These are phyloP conservation scores for Scedosporium aurantiacum DNA, from an alignment of 2,329 filamentous ascomycete species.

Conservation along the genomic window DNA sequence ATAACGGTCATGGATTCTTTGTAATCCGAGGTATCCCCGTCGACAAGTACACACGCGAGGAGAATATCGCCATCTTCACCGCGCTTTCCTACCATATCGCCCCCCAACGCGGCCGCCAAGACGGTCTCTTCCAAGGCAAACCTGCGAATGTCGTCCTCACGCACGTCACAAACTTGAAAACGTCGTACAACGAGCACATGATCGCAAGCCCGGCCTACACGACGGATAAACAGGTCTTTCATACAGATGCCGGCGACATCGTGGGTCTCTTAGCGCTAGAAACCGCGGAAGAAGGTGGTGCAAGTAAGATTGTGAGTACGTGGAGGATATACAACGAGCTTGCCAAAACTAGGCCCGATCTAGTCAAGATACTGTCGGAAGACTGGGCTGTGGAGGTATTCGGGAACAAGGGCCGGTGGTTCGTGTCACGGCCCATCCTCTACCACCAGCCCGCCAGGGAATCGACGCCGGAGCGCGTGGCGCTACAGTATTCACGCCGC, in stretches of 20 bases:
- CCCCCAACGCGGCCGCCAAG: conserved; percentile 39
- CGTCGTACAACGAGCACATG: background rate
- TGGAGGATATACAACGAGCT: conserved; percentile 51
- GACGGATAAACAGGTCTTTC: conserved; percentile 40
- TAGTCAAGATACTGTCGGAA: conserved; percentile 40
- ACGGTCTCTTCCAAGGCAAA: conserved; percentile 35
- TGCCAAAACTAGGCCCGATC: conserved; percentile 42
- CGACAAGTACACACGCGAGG: conserved; percentile 38
- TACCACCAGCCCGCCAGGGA: conserved; percentile 40
- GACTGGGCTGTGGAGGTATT: conserved; percentile 9
- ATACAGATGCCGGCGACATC: conserved; percentile 45
- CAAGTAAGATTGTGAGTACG: conserved; percentile 41
- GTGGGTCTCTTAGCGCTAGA: conserved; percentile 41
- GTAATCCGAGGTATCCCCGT: conserved; percentile 49
- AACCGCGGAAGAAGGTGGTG: conserved; percentile 37
- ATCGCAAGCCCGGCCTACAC: conserved; percentile 10
- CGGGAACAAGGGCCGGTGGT: conserved; percentile 28
- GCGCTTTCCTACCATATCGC: conserved; percentile 50
- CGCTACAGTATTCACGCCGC: conserved; percentile 40
- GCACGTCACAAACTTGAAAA: conserved; percentile 51
- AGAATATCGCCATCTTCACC: conserved; percentile 49
- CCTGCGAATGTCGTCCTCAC: conserved; percentile 39
- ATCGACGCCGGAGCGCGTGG: conserved; percentile 36
- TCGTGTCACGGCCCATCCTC: conserved; percentile 38
- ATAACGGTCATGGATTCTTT: conserved; percentile 49